Evolutionary conservation across 331 rosid species (phyloP), one percentile per base, ranked within the genome.

Genomic region (Pyrus hybrid): DNA sequence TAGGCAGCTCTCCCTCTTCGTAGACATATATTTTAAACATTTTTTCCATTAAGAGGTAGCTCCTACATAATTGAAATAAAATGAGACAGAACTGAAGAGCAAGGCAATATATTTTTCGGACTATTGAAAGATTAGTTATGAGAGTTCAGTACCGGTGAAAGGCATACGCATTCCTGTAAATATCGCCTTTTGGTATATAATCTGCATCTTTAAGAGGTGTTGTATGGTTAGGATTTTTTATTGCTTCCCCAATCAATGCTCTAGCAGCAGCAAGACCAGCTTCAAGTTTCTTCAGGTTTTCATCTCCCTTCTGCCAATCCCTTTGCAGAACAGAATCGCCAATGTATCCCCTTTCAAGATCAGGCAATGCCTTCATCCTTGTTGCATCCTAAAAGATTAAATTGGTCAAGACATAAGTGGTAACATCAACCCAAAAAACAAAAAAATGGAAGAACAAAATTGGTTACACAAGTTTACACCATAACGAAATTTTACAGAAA

Each of bases 1-100:
- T 76, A 35, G 93, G 93, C 2, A 89, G 88, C 70, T 87, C 91
- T 45, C 91, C 91, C 56, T 87, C 91, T 82, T 83, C 87, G 45
- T 89, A 85, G 1, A 87, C 84, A n/a, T 62, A 89, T 53, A 83
- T 89, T 76, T 78, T 89, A 45, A 89, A 85, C 26, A 83, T 4
- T 37, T 77, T 79, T 75, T 89, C 90, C 93, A 85, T 87, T 71
- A 89, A 73, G 23, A 41, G 77, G 77, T 89, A 80, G 63, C 87
- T 89, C 89, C 91, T 89, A 21, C 72, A 54, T 65, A 16, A 37
- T 20, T 32, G 37, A 63, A n/a, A 57, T 5, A 61, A 61, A 61
- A 18, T 22, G 6, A 63, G 67, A 63, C 10, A 61, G 18, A 12
- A 63, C 6, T 26, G 37, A 63, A 63, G 67, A 28, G 37, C 1